phyloP scores from a whole-genome alignment of 1,284 basidiomycete genomes.

The Moesziomyces globuligerus region DNA sequence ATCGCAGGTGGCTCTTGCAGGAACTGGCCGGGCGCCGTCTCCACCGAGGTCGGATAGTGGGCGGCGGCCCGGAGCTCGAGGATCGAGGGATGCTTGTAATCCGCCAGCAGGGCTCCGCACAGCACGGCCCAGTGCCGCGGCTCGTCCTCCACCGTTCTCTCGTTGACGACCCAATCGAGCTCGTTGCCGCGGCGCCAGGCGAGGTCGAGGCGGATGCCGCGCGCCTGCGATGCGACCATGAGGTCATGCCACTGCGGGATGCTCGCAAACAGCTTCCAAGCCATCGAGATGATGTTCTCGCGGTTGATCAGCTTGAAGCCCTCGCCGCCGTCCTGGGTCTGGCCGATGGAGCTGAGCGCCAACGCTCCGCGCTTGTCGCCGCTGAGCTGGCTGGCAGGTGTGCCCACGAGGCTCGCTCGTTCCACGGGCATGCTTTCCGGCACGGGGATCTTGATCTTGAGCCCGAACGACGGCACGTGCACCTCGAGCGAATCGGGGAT shows the following conservation, averaged over 20 bases:
- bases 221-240: slow-evolving; percentile 72
- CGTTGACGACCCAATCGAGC: slow-evolving; percentile 83
- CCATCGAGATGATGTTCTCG: slow-evolving; percentile 73
- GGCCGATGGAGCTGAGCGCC: slow-evolving; percentile 27
- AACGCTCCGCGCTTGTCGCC: slow-evolving; percentile 14
- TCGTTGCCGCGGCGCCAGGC: slow-evolving; percentile 79
- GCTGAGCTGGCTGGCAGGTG: slow-evolving; percentile 25
- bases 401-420: slow-evolving; percentile 3
- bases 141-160: slow-evolving; percentile 74
- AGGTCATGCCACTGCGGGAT: slow-evolving; percentile 75
- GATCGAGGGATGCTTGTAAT: slow-evolving; percentile 70
- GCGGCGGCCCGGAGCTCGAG: slow-evolving; percentile 79
- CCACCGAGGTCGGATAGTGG: slow-evolving; percentile 74
- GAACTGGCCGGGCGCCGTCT: slow-evolving; percentile 72
- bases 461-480: slow-evolving; percentile 71
- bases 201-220: slow-evolving; percentile 76
- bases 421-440: slow-evolving; percentile 70
- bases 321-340: slow-evolving; percentile 54
- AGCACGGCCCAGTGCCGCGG: slow-evolving; percentile 78
- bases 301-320: slow-evolving; percentile 72
- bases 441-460: slow-evolving; percentile 75
- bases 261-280: slow-evolving; percentile 69
- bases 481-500: slow-evolving; percentile 71
- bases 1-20: slow-evolving; percentile 78
- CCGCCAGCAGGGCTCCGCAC: slow-evolving; percentile 76